These are phyloP conservation scores for Ophiostoma sp. DNA, from an alignment of 2,329 filamentous ascomycete genomes.

Conservation along the genomic window DNA sequence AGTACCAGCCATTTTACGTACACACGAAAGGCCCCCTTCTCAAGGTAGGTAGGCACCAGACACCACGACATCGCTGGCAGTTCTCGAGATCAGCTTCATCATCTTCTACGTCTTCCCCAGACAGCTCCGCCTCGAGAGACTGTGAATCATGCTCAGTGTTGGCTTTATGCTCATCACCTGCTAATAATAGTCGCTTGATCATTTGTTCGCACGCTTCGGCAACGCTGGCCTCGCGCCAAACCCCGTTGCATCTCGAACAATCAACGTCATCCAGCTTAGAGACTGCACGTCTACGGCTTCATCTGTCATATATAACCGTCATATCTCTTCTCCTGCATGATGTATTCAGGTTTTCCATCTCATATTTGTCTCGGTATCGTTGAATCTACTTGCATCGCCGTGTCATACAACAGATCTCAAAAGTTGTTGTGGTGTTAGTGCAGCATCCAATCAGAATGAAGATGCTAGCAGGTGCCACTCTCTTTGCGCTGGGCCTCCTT, in stretches of 20 bases:
- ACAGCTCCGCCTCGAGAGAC: no score
- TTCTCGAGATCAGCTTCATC: no score
- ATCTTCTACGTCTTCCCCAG: no score
- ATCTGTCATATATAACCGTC: background rate
- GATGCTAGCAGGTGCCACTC: background rate
- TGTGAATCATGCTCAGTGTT: background rate
- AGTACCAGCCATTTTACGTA: no score
- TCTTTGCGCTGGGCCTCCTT: constrained; percentile 10
- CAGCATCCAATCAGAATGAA: constrained; percentile 2
- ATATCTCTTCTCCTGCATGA: background rate
- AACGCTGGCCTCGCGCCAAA: background rate
- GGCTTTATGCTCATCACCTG: background rate
- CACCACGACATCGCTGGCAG: no score
- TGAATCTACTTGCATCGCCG: background rate
- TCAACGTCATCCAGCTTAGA: background rate
- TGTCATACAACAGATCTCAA: constrained; percentile 1
- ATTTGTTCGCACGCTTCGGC: background rate
- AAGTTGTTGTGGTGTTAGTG: constrained; percentile 10
- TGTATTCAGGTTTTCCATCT: background rate
- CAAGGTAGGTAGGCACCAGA: no score
- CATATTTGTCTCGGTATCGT: background rate
- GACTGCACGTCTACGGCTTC: background rate
- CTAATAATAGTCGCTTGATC: background rate
- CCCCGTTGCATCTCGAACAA: background rate
- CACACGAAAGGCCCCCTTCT: no score